A percentile compares a stretch with the other conserved stretches of the same genome.
These are phyloP conservation scores for Psilocybe cubensis DNA, from an alignment of 768 basidiomycete species.

Conservation along the genomic window DNA sequence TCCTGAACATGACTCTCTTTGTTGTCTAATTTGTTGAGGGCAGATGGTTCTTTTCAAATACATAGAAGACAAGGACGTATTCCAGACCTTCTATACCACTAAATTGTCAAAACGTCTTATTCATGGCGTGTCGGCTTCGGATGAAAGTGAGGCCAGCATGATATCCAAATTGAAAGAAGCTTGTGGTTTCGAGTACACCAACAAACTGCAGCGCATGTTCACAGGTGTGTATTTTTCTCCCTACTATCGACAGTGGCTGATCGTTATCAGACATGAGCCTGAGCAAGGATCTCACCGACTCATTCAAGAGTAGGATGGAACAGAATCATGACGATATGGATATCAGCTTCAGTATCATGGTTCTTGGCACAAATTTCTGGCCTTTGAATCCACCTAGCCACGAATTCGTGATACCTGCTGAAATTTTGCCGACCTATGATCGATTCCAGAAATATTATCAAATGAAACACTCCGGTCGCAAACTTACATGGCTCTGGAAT, in stretches of 20 bases:
- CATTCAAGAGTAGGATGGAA: slow-evolving; percentile 93
- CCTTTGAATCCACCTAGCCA: slow-evolving; percentile 82
- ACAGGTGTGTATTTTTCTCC: slow-evolving; percentile 57
- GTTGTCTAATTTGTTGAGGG: slow-evolving; percentile 22
- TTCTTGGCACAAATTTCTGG: slow-evolving; percentile 97
- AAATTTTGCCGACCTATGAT: slow-evolving; percentile 86
- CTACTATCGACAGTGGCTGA: not conserved
- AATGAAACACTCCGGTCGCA: slow-evolving; percentile 91
- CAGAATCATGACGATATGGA: slow-evolving; percentile 85
- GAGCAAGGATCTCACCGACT: slow-evolving; percentile 93
- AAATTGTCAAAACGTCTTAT: slow-evolving; percentile 94
- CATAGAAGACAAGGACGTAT: slow-evolving; percentile 98
- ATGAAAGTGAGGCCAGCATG: slow-evolving; percentile 97
- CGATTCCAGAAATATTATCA: slow-evolving; percentile 94
- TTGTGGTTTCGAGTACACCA: slow-evolving; percentile 96
- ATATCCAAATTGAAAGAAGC: slow-evolving; percentile 96
- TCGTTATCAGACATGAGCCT: slow-evolving; percentile 79
- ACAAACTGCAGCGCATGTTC: slow-evolving; percentile 96
- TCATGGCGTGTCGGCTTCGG: slow-evolving; percentile 88
- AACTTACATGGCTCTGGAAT: slow-evolving; percentile 98
- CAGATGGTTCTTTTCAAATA: slow-evolving; percentile 99
- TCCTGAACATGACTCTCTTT: not conserved
- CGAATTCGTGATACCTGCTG: slow-evolving; percentile 87
- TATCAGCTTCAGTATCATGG: slow-evolving; percentile 91
- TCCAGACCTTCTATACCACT: slow-evolving; percentile 97